A percentile compares a stretch with the other conserved stretches of the same genome.
phyloP scores from a whole-genome alignment of 768 basidiomycete genomes.

The Sarcodon aspratus region DNA sequence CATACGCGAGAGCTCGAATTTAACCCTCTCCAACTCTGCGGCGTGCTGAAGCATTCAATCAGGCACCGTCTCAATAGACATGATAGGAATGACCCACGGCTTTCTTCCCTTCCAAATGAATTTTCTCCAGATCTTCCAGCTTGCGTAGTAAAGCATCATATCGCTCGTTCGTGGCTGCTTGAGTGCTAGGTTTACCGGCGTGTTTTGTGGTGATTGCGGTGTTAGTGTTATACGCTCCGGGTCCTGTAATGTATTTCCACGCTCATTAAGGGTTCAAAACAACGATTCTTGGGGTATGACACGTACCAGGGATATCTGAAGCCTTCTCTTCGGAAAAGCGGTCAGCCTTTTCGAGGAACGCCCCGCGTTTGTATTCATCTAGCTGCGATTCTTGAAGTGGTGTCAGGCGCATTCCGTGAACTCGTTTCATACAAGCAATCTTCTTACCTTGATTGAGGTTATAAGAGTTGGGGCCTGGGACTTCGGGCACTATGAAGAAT shows the following conservation, averaged over 20 bases:
- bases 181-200: conserved; percentile 10
- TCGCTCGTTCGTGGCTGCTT: conserved; percentile 24
- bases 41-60: conserved; percentile 34
- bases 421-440: neutral
- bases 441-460: conserved; percentile 26
- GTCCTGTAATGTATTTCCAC: conserved; percentile 15
- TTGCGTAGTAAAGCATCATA: conserved; percentile 48
- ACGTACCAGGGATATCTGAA: conserved; percentile 29
- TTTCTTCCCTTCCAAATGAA: conserved; percentile 60
- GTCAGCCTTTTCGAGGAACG: conserved; percentile 45
- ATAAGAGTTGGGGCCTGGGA: conserved; percentile 43
- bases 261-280: neutral
- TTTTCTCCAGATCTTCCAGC: conserved; percentile 49
- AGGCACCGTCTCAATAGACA: neutral
- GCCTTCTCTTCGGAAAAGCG: conserved; percentile 35
- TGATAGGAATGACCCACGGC: conserved; percentile 27
- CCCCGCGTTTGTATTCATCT: conserved; percentile 45
- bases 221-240: conserved; percentile 19
- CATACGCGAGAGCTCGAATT: conserved; percentile 38
- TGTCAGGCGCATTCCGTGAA: neutral
- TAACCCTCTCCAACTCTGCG: conserved; percentile 46
- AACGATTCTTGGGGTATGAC: neutral
- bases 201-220: conserved; percentile 15
- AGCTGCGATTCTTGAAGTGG: conserved; percentile 25
- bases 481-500: conserved; percentile 28